Percentiles rank a stretch among this genome's conserved stretches.
These are phyloP conservation scores for Cyphellophora europaea DNA, from an alignment of 2,329 filamentous ascomycete genomes.

Conservation along the genomic window DNA sequence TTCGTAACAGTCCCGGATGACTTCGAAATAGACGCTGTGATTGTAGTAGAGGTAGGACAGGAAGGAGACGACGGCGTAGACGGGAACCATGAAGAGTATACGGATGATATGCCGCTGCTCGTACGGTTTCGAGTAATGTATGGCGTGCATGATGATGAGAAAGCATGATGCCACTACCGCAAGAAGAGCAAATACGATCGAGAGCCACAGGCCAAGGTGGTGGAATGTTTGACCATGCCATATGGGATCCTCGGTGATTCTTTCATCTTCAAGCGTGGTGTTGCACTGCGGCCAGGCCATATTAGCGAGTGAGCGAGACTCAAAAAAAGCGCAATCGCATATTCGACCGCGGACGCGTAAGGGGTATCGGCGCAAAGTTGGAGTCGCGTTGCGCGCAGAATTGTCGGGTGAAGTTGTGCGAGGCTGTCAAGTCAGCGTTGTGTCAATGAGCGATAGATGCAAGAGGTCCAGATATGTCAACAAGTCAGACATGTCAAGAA, in stretches of 20 bases:
- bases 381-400: too few species aligned
- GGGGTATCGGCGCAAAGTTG: too few species aligned
- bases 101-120: conserved; percentile 68
- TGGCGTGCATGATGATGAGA: conserved; percentile 48
- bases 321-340: too few species aligned
- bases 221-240: conserved; percentile 50
- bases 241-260: conserved; percentile 35
- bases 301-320: too few species aligned
- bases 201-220: conserved; percentile 44
- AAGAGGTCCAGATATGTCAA: too few species aligned
- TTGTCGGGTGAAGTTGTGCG: too few species aligned
- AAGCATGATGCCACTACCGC: conserved; percentile 42
- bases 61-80: conserved; percentile 68
- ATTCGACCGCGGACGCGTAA: too few species aligned
- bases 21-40: conserved; percentile 70
- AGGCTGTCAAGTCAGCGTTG: too few species aligned
- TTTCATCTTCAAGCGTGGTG: conserved; percentile 37
- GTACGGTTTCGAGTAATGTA: conserved; percentile 49
- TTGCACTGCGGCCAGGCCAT: conserved; percentile 42
- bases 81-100: conserved; percentile 78
- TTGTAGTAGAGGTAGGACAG: conserved; percentile 66
- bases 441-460: too few species aligned
- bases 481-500: too few species aligned
- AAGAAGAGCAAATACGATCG: conserved; percentile 43
- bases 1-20: conserved; percentile 78